A percentile compares a stretch with the other conserved stretches of the same genome.
Evolutionary conservation across 1,284 basidiomycete genomes (phyloP).

Genomic region (Ceratobasidium sp.): DNA sequence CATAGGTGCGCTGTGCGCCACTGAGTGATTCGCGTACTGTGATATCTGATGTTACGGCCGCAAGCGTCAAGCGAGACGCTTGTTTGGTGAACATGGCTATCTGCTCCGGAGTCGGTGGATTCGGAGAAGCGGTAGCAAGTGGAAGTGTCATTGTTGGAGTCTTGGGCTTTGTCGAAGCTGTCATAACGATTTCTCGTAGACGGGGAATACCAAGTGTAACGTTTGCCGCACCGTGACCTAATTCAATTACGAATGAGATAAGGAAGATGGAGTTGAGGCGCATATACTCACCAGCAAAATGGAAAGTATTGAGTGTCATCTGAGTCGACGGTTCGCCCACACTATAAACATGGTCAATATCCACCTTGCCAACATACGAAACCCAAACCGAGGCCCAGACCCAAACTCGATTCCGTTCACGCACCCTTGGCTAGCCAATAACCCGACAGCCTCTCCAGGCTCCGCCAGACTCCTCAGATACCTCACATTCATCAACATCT

Average conservation of each 20-base stretch:
- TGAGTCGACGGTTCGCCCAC: slow-evolving; percentile 99
- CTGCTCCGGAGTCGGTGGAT: slow-evolving; percentile 53
- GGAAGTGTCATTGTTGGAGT: slow-evolving; percentile 98
- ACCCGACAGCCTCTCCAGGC: slow-evolving; percentile 96
- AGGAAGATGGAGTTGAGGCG: slow-evolving; percentile 21
- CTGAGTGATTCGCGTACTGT: slow-evolving; percentile 79
- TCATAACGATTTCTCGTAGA: slow-evolving; percentile 99
- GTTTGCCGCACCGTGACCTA: slow-evolving; percentile 98
- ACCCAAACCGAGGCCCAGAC: slow-evolving; percentile 5
- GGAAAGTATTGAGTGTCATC: slow-evolving; percentile 99
- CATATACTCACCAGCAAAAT: slow-evolving; percentile 82
- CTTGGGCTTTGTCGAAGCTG: slow-evolving; percentile 94
- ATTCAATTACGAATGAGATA: slow-evolving; percentile 45
- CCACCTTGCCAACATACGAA: neutral
- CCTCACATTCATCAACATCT: slow-evolving; percentile 83
- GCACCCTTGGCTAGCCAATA: slow-evolving; percentile 97
- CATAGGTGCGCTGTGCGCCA: slow-evolving; percentile 75
- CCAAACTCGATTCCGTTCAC: slow-evolving; percentile 46
- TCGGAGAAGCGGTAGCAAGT: slow-evolving; percentile 54
- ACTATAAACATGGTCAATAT: slow-evolving; percentile 55
- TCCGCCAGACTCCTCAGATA: slow-evolving; percentile 95
- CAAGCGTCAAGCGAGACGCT: slow-evolving; percentile 85
- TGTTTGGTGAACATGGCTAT: slow-evolving; percentile 88
- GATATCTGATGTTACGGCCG: slow-evolving; percentile 89
- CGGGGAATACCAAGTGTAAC: slow-evolving; percentile 99